Percentiles rank a stretch among this genome's conserved stretches.
Evolutionary conservation across 2,329 filamentous ascomycete species (phyloP).

Genomic region (Endoconidiophora laricicola): DNA sequence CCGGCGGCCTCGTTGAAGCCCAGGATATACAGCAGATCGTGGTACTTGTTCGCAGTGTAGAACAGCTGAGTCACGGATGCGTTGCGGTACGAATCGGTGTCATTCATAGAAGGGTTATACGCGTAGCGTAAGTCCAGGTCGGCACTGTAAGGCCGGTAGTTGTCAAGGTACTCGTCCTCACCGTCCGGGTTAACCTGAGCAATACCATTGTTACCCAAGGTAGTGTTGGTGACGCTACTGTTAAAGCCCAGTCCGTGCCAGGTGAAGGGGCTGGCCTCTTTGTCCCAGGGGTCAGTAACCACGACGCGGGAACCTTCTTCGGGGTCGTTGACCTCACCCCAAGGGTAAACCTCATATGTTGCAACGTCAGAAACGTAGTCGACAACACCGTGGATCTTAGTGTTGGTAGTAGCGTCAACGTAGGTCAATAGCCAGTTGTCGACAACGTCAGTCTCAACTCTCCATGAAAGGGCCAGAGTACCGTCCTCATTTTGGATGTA

Average conservation of each 20-base stretch:
- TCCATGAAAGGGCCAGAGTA: conserved; percentile 34
- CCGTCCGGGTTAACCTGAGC: conserved; percentile 35
- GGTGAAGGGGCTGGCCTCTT: conserved; percentile 30
- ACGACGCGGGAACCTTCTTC: conserved; percentile 28
- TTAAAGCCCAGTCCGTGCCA: conserved; percentile 32
- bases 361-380: conserved; percentile 39
- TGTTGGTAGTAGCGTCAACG: conserved; percentile 31
- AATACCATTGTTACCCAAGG: conserved; percentile 42
- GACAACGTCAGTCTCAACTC: conserved; percentile 39
- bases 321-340: conserved; percentile 35
- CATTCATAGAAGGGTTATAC: conserved; percentile 21
- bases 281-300: conserved; percentile 32
- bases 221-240: conserved; percentile 30
- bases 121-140: conserved; percentile 30
- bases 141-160: conserved; percentile 30
- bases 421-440: conserved; percentile 45
- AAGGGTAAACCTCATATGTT: conserved; percentile 38
- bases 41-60: conserved; percentile 43
- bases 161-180: conserved; percentile 20
- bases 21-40: conserved; percentile 39
- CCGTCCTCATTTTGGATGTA: conserved; percentile 35
- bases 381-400: conserved; percentile 34
- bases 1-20: conserved; percentile 42
- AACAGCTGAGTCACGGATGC: conserved; percentile 43
- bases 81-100: conserved; percentile 29